Conservation (phyloP, 2,329 filamentous ascomycete species). For the Mariannaea sp. region DNA sequence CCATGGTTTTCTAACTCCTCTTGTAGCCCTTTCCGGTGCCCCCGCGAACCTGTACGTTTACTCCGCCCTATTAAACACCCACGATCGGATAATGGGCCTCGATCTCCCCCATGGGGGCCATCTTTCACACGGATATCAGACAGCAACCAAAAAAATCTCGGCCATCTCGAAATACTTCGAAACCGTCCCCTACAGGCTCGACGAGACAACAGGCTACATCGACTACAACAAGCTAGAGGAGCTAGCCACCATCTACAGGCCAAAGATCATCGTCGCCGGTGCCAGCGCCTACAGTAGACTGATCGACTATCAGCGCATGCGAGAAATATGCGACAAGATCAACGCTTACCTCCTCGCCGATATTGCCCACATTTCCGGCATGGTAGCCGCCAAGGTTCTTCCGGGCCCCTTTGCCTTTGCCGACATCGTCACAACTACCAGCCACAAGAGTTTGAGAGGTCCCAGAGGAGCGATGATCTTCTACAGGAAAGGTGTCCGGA, state of each 20-base stretch:
- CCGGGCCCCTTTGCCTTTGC: slow-evolving; percentile 87
- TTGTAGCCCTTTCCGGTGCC: slow-evolving; percentile 74
- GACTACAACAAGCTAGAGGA: slow-evolving; percentile 93
- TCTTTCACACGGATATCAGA: slow-evolving; percentile 96
- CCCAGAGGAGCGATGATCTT: slow-evolving; percentile 98
- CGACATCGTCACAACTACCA: slow-evolving; percentile 96
- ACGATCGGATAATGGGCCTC: slow-evolving; percentile 95
- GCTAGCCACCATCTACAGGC: slow-evolving; percentile 84
- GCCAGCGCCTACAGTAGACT: slow-evolving; percentile 95
- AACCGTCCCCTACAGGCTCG: slow-evolving; percentile 90
- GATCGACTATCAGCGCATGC: slow-evolving; percentile 94
- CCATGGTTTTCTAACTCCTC: slow-evolving; percentile 11
- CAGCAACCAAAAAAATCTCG: slow-evolving; percentile 92
- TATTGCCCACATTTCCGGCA: slow-evolving; percentile 96
- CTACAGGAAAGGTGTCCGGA: slow-evolving; percentile 89
- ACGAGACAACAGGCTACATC: slow-evolving; percentile 89
- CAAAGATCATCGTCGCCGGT: slow-evolving; percentile 93
- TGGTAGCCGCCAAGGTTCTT: slow-evolving; percentile 90
- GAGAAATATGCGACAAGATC: slow-evolving; percentile 86
- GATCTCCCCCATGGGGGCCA: slow-evolving; percentile 97
- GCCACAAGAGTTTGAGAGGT: slow-evolving; percentile 95
- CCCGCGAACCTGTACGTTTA: slow-evolving; percentile 89
- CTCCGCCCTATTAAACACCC: slow-evolving; percentile 87
- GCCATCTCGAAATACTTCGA: slow-evolving; percentile 99
- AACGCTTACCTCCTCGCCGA: slow-evolving; percentile 93